Evolutionary conservation across 192 early-diverging fungal genomes (phyloP).

Genomic region (Podila verticillata): DNA sequence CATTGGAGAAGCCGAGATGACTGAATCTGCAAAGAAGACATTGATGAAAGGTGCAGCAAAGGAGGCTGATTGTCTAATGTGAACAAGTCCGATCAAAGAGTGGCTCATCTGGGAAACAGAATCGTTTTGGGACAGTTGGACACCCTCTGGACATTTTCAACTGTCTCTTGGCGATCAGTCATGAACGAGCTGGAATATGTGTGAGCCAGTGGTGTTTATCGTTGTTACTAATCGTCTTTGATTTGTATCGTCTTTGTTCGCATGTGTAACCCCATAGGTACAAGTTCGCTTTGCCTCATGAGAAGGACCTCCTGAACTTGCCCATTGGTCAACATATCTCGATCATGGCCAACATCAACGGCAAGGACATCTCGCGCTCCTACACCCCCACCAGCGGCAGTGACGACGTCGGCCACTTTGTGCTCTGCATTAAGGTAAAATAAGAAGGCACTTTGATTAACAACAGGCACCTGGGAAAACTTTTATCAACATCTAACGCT

Average conservation of each 20-base stretch:
- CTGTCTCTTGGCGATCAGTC: no score
- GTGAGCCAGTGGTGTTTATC: no score
- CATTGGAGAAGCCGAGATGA: background rate
- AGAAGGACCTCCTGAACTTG: conserved; percentile 78
- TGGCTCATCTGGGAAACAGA: no score
- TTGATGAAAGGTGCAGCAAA: background rate
- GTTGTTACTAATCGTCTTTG: no score
- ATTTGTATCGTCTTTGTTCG: no score
- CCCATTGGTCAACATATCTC: conserved; percentile 96
- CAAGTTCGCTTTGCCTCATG: conserved; percentile 81
- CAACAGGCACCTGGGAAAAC: background rate
- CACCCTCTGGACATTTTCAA: no score
- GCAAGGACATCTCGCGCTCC: conserved; percentile 84
- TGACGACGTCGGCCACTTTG: conserved; percentile 89
- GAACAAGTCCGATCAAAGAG: background rate
- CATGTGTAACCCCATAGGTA: conserved; percentile 62
- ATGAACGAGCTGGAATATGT: no score
- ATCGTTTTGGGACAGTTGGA: no score
- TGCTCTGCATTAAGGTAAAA: conserved; percentile 88
- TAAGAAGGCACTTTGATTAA: background rate
- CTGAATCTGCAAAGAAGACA: background rate
- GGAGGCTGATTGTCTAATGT: background rate
- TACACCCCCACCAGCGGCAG: conserved; percentile 92
- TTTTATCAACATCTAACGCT: background rate
- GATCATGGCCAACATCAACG: conserved; percentile 83